Evolutionary conservation across 768 basidiomycete species (phyloP).

Genomic region (Amanita pseudoporphyria): DNA sequence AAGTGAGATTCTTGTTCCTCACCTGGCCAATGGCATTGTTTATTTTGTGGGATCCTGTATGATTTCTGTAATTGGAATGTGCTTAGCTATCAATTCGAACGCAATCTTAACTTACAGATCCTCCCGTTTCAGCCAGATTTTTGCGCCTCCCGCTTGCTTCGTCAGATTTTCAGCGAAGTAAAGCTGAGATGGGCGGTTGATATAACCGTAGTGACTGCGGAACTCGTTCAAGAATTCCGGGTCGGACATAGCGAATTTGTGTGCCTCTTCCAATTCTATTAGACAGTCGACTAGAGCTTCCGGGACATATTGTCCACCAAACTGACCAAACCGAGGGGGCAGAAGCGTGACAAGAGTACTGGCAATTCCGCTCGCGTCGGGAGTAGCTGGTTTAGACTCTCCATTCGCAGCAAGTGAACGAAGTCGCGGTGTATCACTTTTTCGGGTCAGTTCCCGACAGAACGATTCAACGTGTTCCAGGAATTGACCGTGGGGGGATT

Average conservation of each 20-base stretch:
- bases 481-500: conserved; percentile 38
- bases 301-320: conserved; percentile 96
- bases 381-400: conserved; percentile 20
- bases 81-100: conserved; percentile 5
- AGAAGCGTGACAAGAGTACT: conserved; percentile 35
- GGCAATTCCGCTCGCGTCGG: neutral
- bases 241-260: conserved; percentile 78
- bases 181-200: conserved; percentile 87
- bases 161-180: conserved; percentile 91
- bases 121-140: conserved; percentile 97
- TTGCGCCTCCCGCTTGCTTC: conserved; percentile 84
- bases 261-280: conserved; percentile 83
- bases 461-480: conserved; percentile 55
- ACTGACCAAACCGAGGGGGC: conserved; percentile 85
- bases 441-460: conserved; percentile 59
- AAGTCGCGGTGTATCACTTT: conserved; percentile 26
- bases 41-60: conserved; percentile 98
- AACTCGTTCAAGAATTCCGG: conserved; percentile 92
- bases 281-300: conserved; percentile 93
- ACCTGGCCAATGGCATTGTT: conserved; percentile 98
- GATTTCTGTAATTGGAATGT: conserved; percentile 50
- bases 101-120: conserved; percentile 49
- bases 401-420: conserved; percentile 19
- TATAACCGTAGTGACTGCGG: conserved; percentile 80
- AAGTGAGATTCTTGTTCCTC: neutral